Percentiles rank a stretch among this genome's conserved stretches.
phyloP scores from a whole-genome alignment of 306 rosid genomes.

The Arachis hypogaea region DNA sequence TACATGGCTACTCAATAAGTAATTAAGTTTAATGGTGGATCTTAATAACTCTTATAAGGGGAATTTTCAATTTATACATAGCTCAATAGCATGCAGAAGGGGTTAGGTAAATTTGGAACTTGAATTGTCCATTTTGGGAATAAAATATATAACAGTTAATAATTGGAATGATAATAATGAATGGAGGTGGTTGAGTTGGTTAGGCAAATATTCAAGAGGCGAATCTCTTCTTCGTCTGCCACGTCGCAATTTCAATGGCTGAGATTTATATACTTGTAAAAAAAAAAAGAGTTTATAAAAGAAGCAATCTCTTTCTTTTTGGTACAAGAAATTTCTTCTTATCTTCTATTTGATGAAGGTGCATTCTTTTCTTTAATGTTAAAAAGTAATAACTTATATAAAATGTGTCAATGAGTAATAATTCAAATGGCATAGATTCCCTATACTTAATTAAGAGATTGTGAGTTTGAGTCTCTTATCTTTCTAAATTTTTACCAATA shows the following conservation, averaged over 20 bases:
- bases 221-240: slow-evolving; percentile 33
- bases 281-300: background rate
- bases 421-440: no score
- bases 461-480: no score
- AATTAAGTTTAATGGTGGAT: no score
- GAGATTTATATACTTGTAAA: background rate
- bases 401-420: no score
- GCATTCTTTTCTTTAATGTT: no score
- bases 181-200: slow-evolving; percentile 40
- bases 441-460: no score
- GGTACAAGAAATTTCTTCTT: background rate
- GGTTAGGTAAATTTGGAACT: slow-evolving; percentile 40
- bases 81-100: background rate
- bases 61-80: no score
- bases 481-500: no score
- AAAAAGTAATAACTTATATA: no score
- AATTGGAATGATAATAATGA: background rate
- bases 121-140: slow-evolving; percentile 27
- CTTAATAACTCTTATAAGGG: no score
- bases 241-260: slow-evolving; percentile 33
- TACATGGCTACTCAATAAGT: no score
- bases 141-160: slow-evolving; percentile 5
- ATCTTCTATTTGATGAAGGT: background rate
- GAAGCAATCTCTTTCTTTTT: background rate
- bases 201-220: slow-evolving; percentile 45